Percentiles rank a stretch among this genome's conserved stretches.
phyloP scores from a whole-genome alignment of 148 eudicot species.

The Gaultheria prostrata region DNA sequence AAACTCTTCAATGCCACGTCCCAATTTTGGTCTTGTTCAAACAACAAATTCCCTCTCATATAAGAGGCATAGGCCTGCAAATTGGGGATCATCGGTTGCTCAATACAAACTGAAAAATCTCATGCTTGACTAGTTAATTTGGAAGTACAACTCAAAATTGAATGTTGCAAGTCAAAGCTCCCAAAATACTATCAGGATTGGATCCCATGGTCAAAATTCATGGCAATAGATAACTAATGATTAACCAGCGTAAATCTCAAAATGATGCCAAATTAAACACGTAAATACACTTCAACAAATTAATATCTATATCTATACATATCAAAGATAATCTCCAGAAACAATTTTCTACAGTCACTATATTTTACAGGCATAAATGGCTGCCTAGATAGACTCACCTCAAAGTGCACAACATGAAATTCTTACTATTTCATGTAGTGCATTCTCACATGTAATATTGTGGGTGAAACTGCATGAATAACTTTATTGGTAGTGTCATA shows the following conservation, averaged over 20 bases:
- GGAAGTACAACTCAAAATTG: neutral
- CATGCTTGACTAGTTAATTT: neutral
- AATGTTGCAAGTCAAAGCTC: neutral
- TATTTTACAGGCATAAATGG: neutral
- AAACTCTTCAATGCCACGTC: constrained; percentile 80
- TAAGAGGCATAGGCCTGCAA: constrained; percentile 90
- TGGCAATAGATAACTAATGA: neutral
- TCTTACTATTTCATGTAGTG: neutral
- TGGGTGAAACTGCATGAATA: neutral
- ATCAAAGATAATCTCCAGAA: neutral
- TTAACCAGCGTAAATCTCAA: neutral
- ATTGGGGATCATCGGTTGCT: constrained; percentile 13
- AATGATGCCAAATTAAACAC: neutral
- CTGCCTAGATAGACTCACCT: neutral
- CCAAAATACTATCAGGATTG: constrained; percentile 2
- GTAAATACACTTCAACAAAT: neutral
- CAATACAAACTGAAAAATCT: constrained; percentile 1
- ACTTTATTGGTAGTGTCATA: neutral
- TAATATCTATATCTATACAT: neutral
- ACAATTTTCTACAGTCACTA: neutral
- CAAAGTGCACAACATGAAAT: neutral
- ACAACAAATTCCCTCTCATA: constrained; percentile 82
- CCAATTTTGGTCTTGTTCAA: constrained; percentile 94
- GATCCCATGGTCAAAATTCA: neutral
- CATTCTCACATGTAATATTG: neutral